These are phyloP conservation scores for Otatea glauca DNA, from an alignment of 176 grass and related monocot species.

Conservation along the genomic window DNA sequence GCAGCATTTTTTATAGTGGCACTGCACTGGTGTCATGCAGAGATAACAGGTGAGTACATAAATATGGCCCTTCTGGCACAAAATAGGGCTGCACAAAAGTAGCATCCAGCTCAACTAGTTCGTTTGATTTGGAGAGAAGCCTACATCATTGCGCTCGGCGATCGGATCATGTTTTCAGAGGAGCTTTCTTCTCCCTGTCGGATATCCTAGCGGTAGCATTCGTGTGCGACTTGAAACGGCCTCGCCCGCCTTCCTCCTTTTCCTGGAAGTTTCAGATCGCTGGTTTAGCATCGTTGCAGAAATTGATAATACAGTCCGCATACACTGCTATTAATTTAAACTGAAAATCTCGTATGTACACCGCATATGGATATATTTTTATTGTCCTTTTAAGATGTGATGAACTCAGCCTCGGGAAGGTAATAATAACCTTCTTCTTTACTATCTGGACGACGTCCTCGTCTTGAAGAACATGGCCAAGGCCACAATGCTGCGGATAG, in stretches of 20 bases:
- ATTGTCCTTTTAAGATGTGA: background rate
- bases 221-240: conserved; percentile 92
- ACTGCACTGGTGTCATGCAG: background rate
- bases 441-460: conserved; percentile 98
- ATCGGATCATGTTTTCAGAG: conserved; percentile 67
- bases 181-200: conserved; percentile 95
- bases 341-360: background rate
- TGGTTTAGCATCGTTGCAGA: conserved; percentile 38
- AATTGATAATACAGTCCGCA: conserved; percentile 5
- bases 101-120: conserved; percentile 31
- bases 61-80: conserved; percentile 31
- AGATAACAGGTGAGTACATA: background rate
- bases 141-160: background rate
- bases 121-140: conserved; percentile 18
- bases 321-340: background rate
- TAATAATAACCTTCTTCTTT: conserved; percentile 87
- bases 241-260: conserved; percentile 73
- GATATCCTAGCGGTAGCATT: conserved; percentile 74
- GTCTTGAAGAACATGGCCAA: conserved; percentile 72
- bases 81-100: conserved; percentile 38
- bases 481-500: conserved; percentile 90
- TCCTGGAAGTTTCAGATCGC: conserved; percentile 57
- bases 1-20: background rate
- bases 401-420: conserved; percentile 1
- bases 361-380: background rate